Evolutionary conservation across 2,329 filamentous ascomycete species (phyloP), one percentile per base, ranked within the genome.

Genomic region (Lasiodiplodia sp.): DNA sequence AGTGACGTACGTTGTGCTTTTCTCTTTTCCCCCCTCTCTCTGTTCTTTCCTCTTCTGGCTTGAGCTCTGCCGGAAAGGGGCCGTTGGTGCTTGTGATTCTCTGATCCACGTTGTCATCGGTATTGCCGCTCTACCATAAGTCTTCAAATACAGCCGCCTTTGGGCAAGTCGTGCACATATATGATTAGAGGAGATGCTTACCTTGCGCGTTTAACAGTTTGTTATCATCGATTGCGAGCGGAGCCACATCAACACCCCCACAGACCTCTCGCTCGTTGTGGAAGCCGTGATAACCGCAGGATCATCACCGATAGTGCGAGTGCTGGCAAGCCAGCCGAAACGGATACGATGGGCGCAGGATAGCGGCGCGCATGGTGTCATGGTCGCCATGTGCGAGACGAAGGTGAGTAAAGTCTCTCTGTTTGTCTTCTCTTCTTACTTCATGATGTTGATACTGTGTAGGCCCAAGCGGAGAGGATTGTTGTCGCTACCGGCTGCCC

Each of bases 191-290:
- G 25, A n/a, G 16, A 16, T 56, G 28, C 52, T 56, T 7, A 56
- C 52, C n/a, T 56, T 7, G 18, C 28, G 7, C 5, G 16, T 34
- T 28, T 4, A 55, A n/a, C 28, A 64, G 60, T 64, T 47, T 23
- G 44, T 64, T 44, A 34, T 64, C 18, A 64, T 64, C 44, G 60
- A 64, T 31, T 52, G 60, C 60, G 58, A 64, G 60, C 60, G 47
- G 11, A 44, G 28, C 28, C 28, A 49, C 58, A 51, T 52, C 44
- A 4, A 23, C 44, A 51, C 25, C 10, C 8, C 47, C 12, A 10
- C 60, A 28, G 28, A 51, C 47, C 60, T 52, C 28, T 10, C 60
- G 10, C 28, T 18, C 60, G 44, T 64, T 28, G 60, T 52, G 28
- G 21, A 38, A 8, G 44, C 31, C 28, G 47, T 52, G 4, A n/a